Conservation (phyloP, 371 early-diverging fungal genomes). For the Haplosporangium sp. region DNA sequence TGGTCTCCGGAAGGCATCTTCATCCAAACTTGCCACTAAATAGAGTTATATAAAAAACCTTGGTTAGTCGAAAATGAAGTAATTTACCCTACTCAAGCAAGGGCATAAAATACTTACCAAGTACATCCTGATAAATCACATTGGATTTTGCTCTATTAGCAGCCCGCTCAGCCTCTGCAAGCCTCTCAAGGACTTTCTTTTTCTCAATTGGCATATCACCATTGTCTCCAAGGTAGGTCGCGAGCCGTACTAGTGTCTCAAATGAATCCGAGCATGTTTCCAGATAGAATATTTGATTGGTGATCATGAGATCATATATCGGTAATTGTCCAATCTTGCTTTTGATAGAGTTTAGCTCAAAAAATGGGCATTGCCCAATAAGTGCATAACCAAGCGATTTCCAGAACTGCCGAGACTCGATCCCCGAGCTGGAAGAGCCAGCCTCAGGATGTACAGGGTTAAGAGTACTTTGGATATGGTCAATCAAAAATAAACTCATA, state of each 20-base stretch:
- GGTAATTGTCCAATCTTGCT: conserved; percentile 50
- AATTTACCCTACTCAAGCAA: not conserved
- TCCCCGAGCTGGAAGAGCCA: conserved; percentile 12
- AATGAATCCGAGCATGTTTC: conserved; percentile 85
- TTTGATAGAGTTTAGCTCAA: conserved; percentile 48
- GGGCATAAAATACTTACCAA: conserved; percentile 35
- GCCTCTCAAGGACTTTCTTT: conserved; percentile 41
- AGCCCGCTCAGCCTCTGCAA: conserved; percentile 49
- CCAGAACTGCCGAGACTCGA: conserved; percentile 39
- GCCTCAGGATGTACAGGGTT: conserved; percentile 20
- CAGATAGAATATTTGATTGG: conserved; percentile 71
- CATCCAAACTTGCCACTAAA: conserved; percentile 67
- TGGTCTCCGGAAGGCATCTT: conserved; percentile 64
- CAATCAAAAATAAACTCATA: conserved; percentile 46
- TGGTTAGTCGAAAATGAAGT: not conserved
- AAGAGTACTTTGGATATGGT: conserved; percentile 26
- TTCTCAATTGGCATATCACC: conserved; percentile 48
- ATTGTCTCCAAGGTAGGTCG: conserved; percentile 50
- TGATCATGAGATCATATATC: conserved; percentile 65
- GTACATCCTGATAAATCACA: conserved; percentile 52
- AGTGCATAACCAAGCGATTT: conserved; percentile 31
- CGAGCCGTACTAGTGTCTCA: conserved; percentile 70
- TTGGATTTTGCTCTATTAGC: conserved; percentile 47
- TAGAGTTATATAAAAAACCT: not conserved
- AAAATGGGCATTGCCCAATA: conserved; percentile 50